These are phyloP conservation scores for Leersia perrieri DNA, from an alignment of 176 grass and related monocot species.

Conservation along the genomic window DNA sequence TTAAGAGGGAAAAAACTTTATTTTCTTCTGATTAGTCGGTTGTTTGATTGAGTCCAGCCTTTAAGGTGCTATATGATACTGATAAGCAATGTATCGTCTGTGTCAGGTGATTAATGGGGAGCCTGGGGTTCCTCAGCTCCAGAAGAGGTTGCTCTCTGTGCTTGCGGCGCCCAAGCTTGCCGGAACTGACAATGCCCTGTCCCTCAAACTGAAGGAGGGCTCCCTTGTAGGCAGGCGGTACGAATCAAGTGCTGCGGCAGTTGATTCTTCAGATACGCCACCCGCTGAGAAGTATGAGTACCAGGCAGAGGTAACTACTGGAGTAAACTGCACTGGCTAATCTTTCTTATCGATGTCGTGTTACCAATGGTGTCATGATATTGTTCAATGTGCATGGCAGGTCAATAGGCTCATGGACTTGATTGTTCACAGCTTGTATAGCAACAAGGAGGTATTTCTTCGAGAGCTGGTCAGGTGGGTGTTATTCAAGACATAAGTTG, in stretches of 20 bases:
- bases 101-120: constrained; percentile 54
- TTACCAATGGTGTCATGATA: neutral
- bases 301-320: constrained; percentile 74
- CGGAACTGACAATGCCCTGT: neutral
- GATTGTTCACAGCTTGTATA: constrained; percentile 98
- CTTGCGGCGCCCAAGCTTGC: constrained; percentile 36
- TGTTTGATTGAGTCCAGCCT: neutral
- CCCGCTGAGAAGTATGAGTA: constrained; percentile 75
- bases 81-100: neutral
- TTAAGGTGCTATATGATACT: neutral
- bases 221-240: constrained; percentile 45
- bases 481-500: neutral
- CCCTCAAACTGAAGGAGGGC: constrained; percentile 38
- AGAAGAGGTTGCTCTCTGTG: constrained; percentile 53
- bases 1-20: neutral
- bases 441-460: constrained; percentile 99
- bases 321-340: neutral
- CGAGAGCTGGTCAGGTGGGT: constrained; percentile 87
- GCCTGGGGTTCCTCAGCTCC: constrained; percentile 23
- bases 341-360: neutral
- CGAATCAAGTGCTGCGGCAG: constrained; percentile 64
- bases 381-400: constrained; percentile 37
- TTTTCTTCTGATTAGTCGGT: neutral
- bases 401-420: constrained; percentile 99
- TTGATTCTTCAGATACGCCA: constrained; percentile 49